Percentiles rank a stretch among this genome's conserved stretches.
Evolutionary conservation across 208 protist species (phyloP).

Genomic region (Acanthamoeba lenticulata): DNA sequence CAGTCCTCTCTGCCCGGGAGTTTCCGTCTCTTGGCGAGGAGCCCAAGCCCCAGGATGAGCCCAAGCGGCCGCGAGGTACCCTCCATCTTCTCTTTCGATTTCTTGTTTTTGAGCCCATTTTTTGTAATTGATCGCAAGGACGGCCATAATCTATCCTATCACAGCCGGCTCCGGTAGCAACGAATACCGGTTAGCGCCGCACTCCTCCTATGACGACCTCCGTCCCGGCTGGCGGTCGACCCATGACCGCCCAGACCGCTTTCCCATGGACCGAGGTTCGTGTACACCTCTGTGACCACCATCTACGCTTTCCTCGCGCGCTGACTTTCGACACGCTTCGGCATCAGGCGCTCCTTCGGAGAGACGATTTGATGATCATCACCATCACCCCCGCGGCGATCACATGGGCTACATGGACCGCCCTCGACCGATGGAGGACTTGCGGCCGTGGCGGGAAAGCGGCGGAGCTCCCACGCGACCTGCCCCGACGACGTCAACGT

Average conservation of each 20-base stretch:
- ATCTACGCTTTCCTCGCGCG: too few species aligned
- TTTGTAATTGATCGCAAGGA: too few species aligned
- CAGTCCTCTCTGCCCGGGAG: not conserved
- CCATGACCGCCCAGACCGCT: not conserved
- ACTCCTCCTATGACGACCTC: not conserved
- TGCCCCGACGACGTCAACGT: not conserved
- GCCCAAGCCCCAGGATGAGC: not conserved
- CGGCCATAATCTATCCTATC: too few species aligned
- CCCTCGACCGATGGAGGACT: not conserved
- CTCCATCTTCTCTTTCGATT: not conserved
- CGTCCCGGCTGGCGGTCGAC: not conserved
- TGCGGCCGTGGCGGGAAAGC: not conserved
- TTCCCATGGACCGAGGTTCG: not conserved
- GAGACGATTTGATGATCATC: slow-evolving; percentile 12
- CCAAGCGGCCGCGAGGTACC: not conserved
- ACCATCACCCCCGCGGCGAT: not conserved
- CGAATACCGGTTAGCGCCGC: not conserved
- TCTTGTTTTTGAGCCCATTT: not conserved
- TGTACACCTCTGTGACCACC: not conserved
- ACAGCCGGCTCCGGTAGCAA: not conserved
- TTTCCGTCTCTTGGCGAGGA: slow-evolving; percentile 26
- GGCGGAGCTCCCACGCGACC: not conserved
- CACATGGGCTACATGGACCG: not conserved
- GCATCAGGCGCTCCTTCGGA: not conserved
- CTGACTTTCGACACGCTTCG: not conserved